Conservation (phyloP, 1,284 basidiomycete species). For the Pseudozyma pruni region DNA sequence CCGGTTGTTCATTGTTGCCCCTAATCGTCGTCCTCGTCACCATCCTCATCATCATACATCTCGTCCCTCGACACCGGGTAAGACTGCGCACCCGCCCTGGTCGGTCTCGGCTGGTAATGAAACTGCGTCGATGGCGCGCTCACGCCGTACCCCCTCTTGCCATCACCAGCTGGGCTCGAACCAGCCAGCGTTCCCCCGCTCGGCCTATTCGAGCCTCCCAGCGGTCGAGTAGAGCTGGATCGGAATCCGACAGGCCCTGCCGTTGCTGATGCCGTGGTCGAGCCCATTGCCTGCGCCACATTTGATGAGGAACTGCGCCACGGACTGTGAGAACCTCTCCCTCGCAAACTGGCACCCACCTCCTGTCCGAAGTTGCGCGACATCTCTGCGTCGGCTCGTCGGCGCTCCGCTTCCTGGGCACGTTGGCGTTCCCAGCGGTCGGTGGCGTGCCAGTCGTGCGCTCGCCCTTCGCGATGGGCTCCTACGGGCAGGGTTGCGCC, state of each 20-base stretch:
- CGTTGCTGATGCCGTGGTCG: not conserved
- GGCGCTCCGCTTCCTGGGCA: conserved; percentile 37
- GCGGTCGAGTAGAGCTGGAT: conserved; percentile 22
- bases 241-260: conserved; percentile 17
- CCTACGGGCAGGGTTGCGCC: conserved; percentile 35
- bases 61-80: conserved; percentile 30
- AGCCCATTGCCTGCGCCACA: not conserved
- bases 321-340: conserved; percentile 41
- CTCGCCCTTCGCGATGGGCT: conserved; percentile 26
- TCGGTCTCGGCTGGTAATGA: conserved; percentile 22
- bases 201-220: conserved; percentile 14
- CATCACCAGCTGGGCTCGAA: not conserved
- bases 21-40: conserved; percentile 17
- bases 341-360: conserved; percentile 41
- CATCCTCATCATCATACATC: conserved; percentile 19
- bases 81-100: conserved; percentile 6
- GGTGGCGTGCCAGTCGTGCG: conserved; percentile 32
- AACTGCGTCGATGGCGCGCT: conserved; percentile 37
- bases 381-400: conserved; percentile 50
- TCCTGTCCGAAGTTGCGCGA: conserved; percentile 52
- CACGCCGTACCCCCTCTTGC: conserved; percentile 27
- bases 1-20: too few relatives aligned
- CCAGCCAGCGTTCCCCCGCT: too few relatives aligned
- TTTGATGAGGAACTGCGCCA: conserved; percentile 25
- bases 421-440: conserved; percentile 39